phyloP scores from a whole-genome alignment of 2,329 filamentous ascomycete species.

The Rhynchosporium secalis region DNA sequence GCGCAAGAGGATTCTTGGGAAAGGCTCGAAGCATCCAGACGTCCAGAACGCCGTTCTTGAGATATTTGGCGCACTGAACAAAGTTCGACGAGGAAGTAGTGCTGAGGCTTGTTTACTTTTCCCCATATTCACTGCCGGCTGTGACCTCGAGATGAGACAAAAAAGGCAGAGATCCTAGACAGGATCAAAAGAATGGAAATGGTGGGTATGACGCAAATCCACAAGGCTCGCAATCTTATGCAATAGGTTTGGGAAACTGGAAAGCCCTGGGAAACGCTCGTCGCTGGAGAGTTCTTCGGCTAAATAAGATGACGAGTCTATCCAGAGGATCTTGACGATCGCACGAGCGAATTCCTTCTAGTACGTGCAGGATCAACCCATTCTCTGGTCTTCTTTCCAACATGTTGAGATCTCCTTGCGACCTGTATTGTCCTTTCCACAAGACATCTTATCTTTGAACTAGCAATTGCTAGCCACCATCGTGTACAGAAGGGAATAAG shows the following conservation, averaged over 20 bases:
- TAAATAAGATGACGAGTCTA: slow-evolving; percentile 21
- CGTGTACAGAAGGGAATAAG: slow-evolving; percentile 54
- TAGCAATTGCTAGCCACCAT: too few species aligned
- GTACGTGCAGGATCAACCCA: too few species aligned
- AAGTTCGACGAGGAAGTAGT: slow-evolving; percentile 64
- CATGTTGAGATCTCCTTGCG: too few species aligned
- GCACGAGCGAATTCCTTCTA: too few species aligned
- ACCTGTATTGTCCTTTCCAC: too few species aligned
- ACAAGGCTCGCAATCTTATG: slow-evolving; percentile 64
- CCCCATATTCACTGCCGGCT: slow-evolving; percentile 81
- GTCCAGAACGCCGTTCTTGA: slow-evolving; percentile 64
- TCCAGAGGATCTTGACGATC: too few species aligned
- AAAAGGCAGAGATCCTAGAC: slow-evolving; percentile 62
- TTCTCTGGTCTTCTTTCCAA: too few species aligned
- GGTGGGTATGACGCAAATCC: slow-evolving; percentile 74
- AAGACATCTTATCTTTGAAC: too few species aligned
- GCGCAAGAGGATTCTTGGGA: slow-evolving; percentile 69
- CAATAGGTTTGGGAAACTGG: slow-evolving; percentile 68
- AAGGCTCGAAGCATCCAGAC: slow-evolving; percentile 54
- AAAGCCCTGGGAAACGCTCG: slow-evolving; percentile 67
- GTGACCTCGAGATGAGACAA: slow-evolving; percentile 59
- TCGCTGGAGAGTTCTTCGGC: slow-evolving; percentile 39
- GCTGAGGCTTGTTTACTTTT: slow-evolving; percentile 77
- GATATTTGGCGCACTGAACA: slow-evolving; percentile 62
- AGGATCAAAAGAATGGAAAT: slow-evolving; percentile 68